Conservation (phyloP, 2,329 filamentous ascomycete species). For the Beauveria bassiana region DNA sequence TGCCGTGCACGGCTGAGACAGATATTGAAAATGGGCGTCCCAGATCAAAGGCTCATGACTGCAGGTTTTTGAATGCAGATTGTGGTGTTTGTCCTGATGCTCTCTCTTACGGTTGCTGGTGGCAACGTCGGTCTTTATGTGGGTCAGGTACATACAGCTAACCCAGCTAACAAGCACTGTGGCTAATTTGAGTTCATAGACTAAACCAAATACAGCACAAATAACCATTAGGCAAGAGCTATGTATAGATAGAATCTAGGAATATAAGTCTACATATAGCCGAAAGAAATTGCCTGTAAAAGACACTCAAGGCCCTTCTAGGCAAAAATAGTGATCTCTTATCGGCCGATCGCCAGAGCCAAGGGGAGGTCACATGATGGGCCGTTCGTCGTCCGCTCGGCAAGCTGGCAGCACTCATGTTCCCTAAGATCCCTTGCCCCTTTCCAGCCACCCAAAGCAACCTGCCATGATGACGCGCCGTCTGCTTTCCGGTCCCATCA, state of each 20-base stretch:
- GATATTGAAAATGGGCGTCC: not conserved
- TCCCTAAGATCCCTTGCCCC: no score
- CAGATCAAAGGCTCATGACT: not conserved
- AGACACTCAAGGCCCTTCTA: not conserved
- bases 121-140: not conserved
- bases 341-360: not conserved
- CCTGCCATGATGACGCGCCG: no score
- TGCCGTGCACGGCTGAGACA: not conserved
- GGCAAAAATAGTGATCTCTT: not conserved
- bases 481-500: conserved; percentile 12
- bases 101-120: not conserved
- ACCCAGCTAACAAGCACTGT: not conserved
- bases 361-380: not conserved
- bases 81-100: not conserved
- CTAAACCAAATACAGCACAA: not conserved
- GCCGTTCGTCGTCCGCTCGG: not conserved
- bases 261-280: not conserved
- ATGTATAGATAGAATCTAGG: not conserved
- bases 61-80: not conserved
- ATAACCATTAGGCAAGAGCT: not conserved
- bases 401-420: no score
- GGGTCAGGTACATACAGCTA: not conserved
- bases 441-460: no score
- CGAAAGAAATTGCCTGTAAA: no score
- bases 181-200: not conserved